phyloP scores from a whole-genome alignment of 768 basidiomycete species.

The Hemileccinum impolitum region DNA sequence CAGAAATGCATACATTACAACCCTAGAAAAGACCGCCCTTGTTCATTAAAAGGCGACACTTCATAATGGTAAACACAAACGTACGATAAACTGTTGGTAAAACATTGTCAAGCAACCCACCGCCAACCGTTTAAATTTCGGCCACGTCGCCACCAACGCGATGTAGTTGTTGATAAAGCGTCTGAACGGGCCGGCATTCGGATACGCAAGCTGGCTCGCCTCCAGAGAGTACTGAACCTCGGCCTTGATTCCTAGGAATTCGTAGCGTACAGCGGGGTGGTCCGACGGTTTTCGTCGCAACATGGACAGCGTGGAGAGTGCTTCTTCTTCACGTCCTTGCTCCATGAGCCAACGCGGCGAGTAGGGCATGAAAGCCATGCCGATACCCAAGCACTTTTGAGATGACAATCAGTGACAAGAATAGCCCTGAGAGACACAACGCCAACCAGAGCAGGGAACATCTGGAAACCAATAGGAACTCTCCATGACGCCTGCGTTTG shows the following conservation, averaged over 20 bases:
- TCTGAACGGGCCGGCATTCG: slow-evolving; percentile 19
- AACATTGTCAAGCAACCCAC: slow-evolving; percentile 32
- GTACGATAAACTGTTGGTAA: slow-evolving; percentile 32
- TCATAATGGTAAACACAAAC: neutral
- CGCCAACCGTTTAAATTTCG: slow-evolving; percentile 30
- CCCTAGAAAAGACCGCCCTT: slow-evolving; percentile 15
- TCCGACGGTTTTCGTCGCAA: slow-evolving; percentile 34
- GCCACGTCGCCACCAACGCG: slow-evolving; percentile 25
- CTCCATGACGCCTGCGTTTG: slow-evolving; percentile 34
- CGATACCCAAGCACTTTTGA: slow-evolving; percentile 28
- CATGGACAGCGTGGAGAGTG: slow-evolving; percentile 31
- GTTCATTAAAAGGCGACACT: neutral
- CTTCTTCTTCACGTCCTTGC: slow-evolving; percentile 36
- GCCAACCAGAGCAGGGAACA: slow-evolving; percentile 36
- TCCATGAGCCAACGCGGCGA: slow-evolving; percentile 44
- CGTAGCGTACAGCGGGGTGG: slow-evolving; percentile 34
- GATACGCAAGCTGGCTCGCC: slow-evolving; percentile 14
- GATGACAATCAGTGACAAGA: neutral
- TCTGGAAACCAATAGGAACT: slow-evolving; percentile 36
- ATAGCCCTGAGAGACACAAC: slow-evolving; percentile 7
- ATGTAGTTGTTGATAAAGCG: slow-evolving; percentile 23
- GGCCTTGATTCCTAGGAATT: slow-evolving; percentile 39
- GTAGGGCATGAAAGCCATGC: slow-evolving; percentile 37
- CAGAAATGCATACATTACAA: slow-evolving; percentile 19
- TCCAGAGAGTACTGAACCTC: slow-evolving; percentile 30